Conservation (phyloP, 129 eudicot species). For the Tanacetum coccineum region DNA sequence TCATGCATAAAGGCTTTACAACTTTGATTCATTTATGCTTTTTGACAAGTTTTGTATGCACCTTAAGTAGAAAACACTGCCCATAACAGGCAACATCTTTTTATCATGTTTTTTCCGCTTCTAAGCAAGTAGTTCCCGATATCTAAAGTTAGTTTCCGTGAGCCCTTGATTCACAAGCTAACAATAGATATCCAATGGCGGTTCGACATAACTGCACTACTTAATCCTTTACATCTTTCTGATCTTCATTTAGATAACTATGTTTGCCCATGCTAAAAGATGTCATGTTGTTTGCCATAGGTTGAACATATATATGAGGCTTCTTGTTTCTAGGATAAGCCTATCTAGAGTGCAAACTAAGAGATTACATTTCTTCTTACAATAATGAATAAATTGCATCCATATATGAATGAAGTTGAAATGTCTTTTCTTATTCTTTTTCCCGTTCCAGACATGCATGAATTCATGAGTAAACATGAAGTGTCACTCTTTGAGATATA, state of each 20-base stretch:
- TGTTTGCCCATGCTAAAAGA: slow-evolving; percentile 26
- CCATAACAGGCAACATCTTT: slow-evolving; percentile 18
- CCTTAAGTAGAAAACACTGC: not conserved
- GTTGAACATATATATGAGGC: not conserved
- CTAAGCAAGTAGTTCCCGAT: not conserved
- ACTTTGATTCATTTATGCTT: slow-evolving; percentile 10
- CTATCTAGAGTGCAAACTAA: slow-evolving; percentile 21
- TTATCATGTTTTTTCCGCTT: slow-evolving; percentile 8
- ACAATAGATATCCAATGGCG: not conserved
- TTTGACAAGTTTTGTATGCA: slow-evolving; percentile 12
- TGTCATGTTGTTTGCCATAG: slow-evolving; percentile 12
- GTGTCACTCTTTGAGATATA: no score
- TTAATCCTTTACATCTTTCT: slow-evolving; percentile 7
- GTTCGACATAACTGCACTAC: not conserved
- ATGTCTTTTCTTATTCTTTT: not conserved
- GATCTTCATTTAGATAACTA: slow-evolving; percentile 17
- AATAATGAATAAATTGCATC: slow-evolving; percentile 12
- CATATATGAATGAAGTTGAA: slow-evolving; percentile 3
- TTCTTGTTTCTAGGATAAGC: not conserved
- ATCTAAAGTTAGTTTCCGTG: slow-evolving; percentile 3
- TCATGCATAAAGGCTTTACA: slow-evolving; percentile 15
- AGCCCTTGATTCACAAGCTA: slow-evolving; percentile 17
- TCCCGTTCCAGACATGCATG: not conserved
- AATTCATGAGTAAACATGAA: not conserved
- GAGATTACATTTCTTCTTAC: slow-evolving; percentile 3